A percentile compares a stretch with the other conserved stretches of the same genome.
These are phyloP conservation scores for Alternaria alternata DNA, from an alignment of 2,329 filamentous ascomycete genomes.

Conservation along the genomic window DNA sequence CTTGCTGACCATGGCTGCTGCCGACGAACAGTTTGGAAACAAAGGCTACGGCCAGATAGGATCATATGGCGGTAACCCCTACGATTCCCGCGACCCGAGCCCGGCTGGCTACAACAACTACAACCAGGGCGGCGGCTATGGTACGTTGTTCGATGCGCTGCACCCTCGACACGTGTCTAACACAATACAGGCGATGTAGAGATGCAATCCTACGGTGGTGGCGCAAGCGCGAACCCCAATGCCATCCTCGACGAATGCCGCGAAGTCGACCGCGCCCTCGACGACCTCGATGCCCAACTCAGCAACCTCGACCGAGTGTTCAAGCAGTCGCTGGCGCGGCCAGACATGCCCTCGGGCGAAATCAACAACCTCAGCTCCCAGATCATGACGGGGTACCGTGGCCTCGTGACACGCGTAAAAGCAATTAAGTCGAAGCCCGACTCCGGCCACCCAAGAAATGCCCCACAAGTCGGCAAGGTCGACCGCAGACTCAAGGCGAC, in stretches of 20 bases:
- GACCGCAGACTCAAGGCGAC: constrained; percentile 81
- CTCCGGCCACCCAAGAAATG: constrained; percentile 75
- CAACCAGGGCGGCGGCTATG: constrained; percentile 47
- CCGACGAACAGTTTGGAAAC: constrained; percentile 52
- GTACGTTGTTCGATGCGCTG: constrained; percentile 42
- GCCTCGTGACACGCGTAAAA: constrained; percentile 80
- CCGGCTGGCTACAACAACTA: constrained; percentile 63
- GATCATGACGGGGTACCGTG: constrained; percentile 84
- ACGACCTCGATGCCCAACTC: constrained; percentile 76
- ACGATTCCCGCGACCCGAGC: constrained; percentile 50
- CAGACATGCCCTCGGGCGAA: constrained; percentile 74
- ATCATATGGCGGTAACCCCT: constrained; percentile 55
- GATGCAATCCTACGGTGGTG: constrained; percentile 67
- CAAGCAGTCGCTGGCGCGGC: constrained; percentile 74
- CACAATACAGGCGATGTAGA: constrained; percentile 62
- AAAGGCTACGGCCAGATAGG: constrained; percentile 52
- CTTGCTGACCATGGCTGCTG: constrained; percentile 28
- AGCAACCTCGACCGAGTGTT: constrained; percentile 76
- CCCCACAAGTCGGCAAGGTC: constrained; percentile 80
- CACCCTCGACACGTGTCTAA: constrained; percentile 33
- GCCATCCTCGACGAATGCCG: constrained; percentile 85
- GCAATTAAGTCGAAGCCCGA: constrained; percentile 83
- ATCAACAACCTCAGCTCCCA: constrained; percentile 78
- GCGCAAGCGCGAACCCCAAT: constrained; percentile 65
- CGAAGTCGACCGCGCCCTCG: constrained; percentile 79